Conservation (phyloP, 768 basidiomycete genomes). For the Russula sp. region DNA sequence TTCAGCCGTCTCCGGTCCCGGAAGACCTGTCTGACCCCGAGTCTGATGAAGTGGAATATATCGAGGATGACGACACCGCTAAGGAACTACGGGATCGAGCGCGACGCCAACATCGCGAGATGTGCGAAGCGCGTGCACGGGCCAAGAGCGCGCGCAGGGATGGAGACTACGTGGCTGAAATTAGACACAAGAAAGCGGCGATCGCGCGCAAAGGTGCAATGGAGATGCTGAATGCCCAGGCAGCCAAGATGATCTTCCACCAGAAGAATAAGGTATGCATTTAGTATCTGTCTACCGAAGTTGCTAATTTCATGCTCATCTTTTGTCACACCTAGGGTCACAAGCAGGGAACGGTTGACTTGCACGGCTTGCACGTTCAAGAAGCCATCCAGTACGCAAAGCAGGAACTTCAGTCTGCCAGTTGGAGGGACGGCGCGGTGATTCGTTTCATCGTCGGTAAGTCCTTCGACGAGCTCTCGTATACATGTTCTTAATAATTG, state of each 20-base stretch:
- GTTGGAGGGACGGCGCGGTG: not conserved
- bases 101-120: not conserved
- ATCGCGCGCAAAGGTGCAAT: not conserved
- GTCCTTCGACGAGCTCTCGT: not conserved
- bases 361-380: constrained; percentile 6
- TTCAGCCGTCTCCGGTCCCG: not conserved
- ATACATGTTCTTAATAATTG: not conserved
- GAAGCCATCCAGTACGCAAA: constrained; percentile 11
- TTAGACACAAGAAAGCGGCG: not conserved
- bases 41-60: no score
- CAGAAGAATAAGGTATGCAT: constrained; percentile 17
- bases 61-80: not conserved
- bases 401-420: not conserved
- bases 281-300: not conserved
- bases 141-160: not conserved
- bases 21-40: not conserved
- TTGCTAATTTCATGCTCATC: not conserved
- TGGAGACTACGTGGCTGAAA: not conserved
- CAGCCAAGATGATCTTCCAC: constrained; percentile 2
- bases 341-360: constrained; percentile 11
- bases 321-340: not conserved
- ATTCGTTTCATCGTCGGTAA: constrained; percentile 16
- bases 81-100: constrained; percentile 4
- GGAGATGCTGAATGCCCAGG: not conserved
- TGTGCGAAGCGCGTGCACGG: not conserved